Evolutionary conservation across 2,329 filamentous ascomycete species (phyloP).

Genomic region (Exophiala spinifera): DNA sequence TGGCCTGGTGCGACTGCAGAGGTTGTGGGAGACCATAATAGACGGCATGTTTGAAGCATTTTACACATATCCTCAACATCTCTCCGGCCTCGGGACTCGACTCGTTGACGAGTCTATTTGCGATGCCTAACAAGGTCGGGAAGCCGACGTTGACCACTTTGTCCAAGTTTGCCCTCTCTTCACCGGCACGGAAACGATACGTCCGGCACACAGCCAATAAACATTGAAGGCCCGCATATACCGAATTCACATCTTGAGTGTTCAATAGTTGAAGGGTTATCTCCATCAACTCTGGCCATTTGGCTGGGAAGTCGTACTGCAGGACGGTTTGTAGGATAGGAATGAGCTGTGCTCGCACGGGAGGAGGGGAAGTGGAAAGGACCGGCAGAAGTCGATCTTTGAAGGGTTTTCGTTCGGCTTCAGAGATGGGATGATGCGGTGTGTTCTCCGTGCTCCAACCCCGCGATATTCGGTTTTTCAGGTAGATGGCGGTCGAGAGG

Average conservation of each 20-base stretch:
- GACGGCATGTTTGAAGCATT: slow-evolving; percentile 97
- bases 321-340: slow-evolving; percentile 94
- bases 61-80: slow-evolving; percentile 92
- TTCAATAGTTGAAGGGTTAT: slow-evolving; percentile 86
- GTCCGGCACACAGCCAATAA: slow-evolving; percentile 91
- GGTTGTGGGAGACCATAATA: slow-evolving; percentile 85
- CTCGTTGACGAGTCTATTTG: slow-evolving; percentile 83
- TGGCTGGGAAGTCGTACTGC: slow-evolving; percentile 88
- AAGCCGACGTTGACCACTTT: slow-evolving; percentile 91
- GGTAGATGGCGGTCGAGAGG: slow-evolving; percentile 88
- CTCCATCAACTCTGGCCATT: slow-evolving; percentile 93
- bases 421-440: slow-evolving; percentile 71
- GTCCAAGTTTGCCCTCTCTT: slow-evolving; percentile 81
- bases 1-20: slow-evolving; percentile 74
- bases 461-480: slow-evolving; percentile 94
- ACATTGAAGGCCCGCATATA: slow-evolving; percentile 91
- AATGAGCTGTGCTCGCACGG: slow-evolving; percentile 87
- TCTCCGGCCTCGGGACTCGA: slow-evolving; percentile 91
- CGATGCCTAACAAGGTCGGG: slow-evolving; percentile 80
- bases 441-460: slow-evolving; percentile 83
- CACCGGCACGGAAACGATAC: slow-evolving; percentile 88
- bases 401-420: slow-evolving; percentile 84
- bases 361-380: slow-evolving; percentile 73
- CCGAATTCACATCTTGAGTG: slow-evolving; percentile 78
- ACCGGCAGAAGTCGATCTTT: slow-evolving; percentile 85